Evolutionary conservation across 2,329 filamentous ascomycete genomes (phyloP), one percentile per base, ranked within the genome.

Genomic region (Trichoderma sp.): DNA sequence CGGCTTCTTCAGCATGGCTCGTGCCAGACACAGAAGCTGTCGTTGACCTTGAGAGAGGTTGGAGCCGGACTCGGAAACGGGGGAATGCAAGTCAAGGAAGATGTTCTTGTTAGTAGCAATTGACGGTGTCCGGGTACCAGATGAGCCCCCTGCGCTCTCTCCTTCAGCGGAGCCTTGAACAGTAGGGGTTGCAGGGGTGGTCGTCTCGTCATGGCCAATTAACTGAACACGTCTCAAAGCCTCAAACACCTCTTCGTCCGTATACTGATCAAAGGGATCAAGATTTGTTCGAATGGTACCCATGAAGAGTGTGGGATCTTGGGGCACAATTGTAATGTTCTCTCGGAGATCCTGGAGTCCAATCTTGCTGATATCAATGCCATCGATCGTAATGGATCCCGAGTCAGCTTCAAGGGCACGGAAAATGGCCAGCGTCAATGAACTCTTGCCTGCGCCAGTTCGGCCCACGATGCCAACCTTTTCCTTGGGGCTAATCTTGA

Each of bases 1-100:
- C 0, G 97, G 95, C 41, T 91, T 91, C 85, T 97, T 98, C 77
- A 99, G 92, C 79, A 99, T 91, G 0, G 97, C 97, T 74, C 97
- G 93, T 0, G 96, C 97, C 11, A 99, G 91, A 82, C 97, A 99
- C 74, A 99, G 88, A 11, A 99, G 92, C 84, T 99, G 97, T 8
- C 97, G 92, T 83, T 99, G 97, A 64, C 97, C 97, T 84, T 99
- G 97, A 0, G 96, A 98, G 12, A 99, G 89, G 81, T 99, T 99
- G 77, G 93, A 93, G 65, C 97, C 97, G 0, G 95, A 98, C 82
- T 98, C 97, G 1, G 94, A 91, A 53, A 99, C 93, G 0, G 93
- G 86, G 1, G 94, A 97, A 35, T 91, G 91, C 41, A 99, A 91
- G 81, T 98, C 95, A 62, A 93, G 88, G 89, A 99, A 98, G 75